phyloP scores from a whole-genome alignment of 2,329 filamentous ascomycete genomes.

The Trichoderma atroviride region DNA sequence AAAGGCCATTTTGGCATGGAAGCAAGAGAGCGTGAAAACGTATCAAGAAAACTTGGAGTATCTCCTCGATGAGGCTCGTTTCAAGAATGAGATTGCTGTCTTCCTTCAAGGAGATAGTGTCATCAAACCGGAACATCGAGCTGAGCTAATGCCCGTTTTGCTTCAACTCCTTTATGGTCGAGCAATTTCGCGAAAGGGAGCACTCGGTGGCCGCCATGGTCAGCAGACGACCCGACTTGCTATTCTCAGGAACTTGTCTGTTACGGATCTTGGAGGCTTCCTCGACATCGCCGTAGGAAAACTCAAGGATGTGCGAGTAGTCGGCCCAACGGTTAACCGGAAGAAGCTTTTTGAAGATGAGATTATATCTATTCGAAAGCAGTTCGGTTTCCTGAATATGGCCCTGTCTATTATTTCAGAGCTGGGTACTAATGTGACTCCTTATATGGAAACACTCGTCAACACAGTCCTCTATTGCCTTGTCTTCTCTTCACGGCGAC shows the following conservation, averaged over 20 bases:
- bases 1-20: constrained; percentile 88
- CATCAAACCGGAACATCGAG: constrained; percentile 73
- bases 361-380: constrained; percentile 70
- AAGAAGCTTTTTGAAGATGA: constrained; percentile 60
- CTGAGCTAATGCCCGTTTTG: constrained; percentile 79
- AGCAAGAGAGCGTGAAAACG: constrained; percentile 70
- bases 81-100: constrained; percentile 90
- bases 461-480: constrained; percentile 82
- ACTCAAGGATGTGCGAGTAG: constrained; percentile 62
- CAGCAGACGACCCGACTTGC: constrained; percentile 81
- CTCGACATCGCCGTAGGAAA: constrained; percentile 78
- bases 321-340: constrained; percentile 52
- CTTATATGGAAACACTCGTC: constrained; percentile 69
- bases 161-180: constrained; percentile 87
- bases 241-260: constrained; percentile 74
- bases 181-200: constrained; percentile 79
- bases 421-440: constrained; percentile 71
- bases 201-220: constrained; percentile 75
- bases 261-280: constrained; percentile 77
- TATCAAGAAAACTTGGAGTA: constrained; percentile 87
- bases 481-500: constrained; percentile 66
- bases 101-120: constrained; percentile 77
- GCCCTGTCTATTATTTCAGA: constrained; percentile 83
- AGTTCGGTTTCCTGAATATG: constrained; percentile 92
- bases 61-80: constrained; percentile 85